phyloP scores from a whole-genome alignment of 1,284 basidiomycete species.

The Lignosus rhinocerotis region DNA sequence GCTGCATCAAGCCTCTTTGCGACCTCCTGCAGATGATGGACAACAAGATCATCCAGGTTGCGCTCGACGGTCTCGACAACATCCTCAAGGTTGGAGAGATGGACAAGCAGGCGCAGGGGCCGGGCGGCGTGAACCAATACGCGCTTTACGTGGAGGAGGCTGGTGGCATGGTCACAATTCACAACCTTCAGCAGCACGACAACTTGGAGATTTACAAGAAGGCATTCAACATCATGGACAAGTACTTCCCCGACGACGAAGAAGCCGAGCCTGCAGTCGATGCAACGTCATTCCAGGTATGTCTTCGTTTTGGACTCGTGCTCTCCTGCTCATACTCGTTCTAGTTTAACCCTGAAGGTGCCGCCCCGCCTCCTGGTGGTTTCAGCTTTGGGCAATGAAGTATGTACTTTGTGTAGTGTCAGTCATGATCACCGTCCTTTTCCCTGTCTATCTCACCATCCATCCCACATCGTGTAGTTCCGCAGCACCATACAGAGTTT shows the following conservation, averaged over 20 bases:
- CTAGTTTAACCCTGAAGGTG: conserved; percentile 80
- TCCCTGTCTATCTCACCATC: conserved; percentile 10
- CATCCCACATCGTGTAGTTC: conserved; percentile 22
- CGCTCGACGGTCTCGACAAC: conserved; percentile 97
- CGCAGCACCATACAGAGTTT: conserved; percentile 25
- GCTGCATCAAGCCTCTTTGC: conserved; percentile 98
- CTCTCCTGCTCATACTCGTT: neutral
- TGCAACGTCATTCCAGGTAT: conserved; percentile 84
- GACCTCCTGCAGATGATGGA: conserved; percentile 97
- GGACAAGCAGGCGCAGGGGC: conserved; percentile 85
- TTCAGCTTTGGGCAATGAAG: conserved; percentile 79
- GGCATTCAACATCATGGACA: conserved; percentile 99
- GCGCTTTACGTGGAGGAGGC: conserved; percentile 96
- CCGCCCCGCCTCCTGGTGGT: conserved; percentile 89
- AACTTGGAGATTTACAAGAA: conserved; percentile 99
- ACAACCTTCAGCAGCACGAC: conserved; percentile 99
- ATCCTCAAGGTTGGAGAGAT: conserved; percentile 98
- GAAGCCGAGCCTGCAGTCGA: conserved; percentile 85
- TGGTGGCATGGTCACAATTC: conserved; percentile 97
- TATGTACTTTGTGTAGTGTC: conserved; percentile 10
- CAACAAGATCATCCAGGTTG: conserved; percentile 99
- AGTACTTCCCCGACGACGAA: conserved; percentile 88
- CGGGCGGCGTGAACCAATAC: conserved; percentile 90
- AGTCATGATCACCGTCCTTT: conserved; percentile 2
- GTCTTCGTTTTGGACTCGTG: conserved; percentile 33